Evolutionary conservation across 805 yeast species (phyloP), one percentile per base, ranked within the genome.

Genomic region (Komagataella phaffii): DNA sequence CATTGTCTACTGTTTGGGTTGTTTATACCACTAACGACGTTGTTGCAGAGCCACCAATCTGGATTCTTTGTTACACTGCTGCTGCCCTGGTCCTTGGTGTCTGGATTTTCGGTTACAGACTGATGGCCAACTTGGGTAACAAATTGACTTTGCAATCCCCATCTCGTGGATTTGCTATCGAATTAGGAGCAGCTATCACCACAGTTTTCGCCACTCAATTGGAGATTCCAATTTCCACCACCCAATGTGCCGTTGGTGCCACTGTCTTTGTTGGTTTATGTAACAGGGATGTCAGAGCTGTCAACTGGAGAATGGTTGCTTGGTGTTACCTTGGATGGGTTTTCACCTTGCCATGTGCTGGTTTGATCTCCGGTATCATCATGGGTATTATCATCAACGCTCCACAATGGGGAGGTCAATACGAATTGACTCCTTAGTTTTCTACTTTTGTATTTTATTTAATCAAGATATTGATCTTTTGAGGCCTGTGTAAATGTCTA

Each of bases 181-280:
- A 84, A 67, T 69, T 84, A 45, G 90, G 89, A 54, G 87, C 90
- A 55, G 90, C 90, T 45, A 67, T 82, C 51, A 83, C 91, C 6
- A 77, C 81, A 7, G 81, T 82, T 47, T 76, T 85, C 79, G 90
- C 91, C 30, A 79, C 91, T 5, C 84, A 81, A 64, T 72, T 84
- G 55, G 70, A 74, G 4, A 79, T 84, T 56, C 91, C 91, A 48
- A 78, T 83, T 36, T 83, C 89, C 6, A 85, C 91, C 24, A 85
- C 91, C 3, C 90, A 84, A 66, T 76, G 81, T 63, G 87, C 88
- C 12, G 83, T 80, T 52, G 91, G 91, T 54, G 87, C 88, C 53
- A 81, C 86, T 45, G 87, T 84, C 6, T 79, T 77, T 59, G 86
- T 85, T 56, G 91, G 89, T 52, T 69, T 83, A 54, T 82, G 88